A percentile compares a stretch with the other conserved stretches of the same genome.
These are phyloP conservation scores for Sclerotinia minor DNA, from an alignment of 2,329 filamentous ascomycete species.

Conservation along the genomic window DNA sequence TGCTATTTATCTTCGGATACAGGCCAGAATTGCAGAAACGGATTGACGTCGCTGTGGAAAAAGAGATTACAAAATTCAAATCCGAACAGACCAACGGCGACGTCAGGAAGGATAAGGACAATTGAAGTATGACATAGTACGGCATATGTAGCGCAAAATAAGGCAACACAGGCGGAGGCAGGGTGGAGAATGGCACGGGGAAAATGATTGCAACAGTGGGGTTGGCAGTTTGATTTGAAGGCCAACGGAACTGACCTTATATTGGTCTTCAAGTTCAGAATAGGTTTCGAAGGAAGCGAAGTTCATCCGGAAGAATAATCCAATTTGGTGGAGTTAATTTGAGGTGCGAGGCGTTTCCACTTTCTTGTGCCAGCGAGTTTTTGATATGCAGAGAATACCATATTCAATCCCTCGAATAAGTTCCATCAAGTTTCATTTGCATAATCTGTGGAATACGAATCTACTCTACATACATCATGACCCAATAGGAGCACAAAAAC, in stretches of 20 bases:
- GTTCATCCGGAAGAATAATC: neutral
- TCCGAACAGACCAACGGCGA: slow-evolving; percentile 51
- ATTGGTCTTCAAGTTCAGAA: neutral
- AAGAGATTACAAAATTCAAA: slow-evolving; percentile 75
- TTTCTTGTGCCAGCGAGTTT: slow-evolving; percentile 20
- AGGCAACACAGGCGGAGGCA: neutral
- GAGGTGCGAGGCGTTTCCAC: slow-evolving; percentile 25
- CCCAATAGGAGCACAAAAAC: neutral
- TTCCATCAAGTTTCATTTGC: neutral
- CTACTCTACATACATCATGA: neutral
- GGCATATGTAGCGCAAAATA: neutral
- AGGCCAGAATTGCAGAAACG: slow-evolving; percentile 81
- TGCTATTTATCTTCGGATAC: slow-evolving; percentile 88
- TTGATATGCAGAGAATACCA: slow-evolving; percentile 22
- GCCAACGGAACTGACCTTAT: neutral
- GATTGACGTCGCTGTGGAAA: slow-evolving; percentile 72
- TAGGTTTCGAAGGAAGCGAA: slow-evolving; percentile 6
- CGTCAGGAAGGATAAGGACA: slow-evolving; percentile 52
- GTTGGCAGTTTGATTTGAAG: neutral
- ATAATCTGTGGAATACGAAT: neutral
- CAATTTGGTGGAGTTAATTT: slow-evolving; percentile 8
- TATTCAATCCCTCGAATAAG: neutral
- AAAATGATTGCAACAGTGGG: neutral
- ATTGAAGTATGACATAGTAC: slow-evolving; percentile 37
- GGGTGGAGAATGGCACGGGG: neutral